A percentile compares a stretch with the other conserved stretches of the same genome.
Evolutionary conservation across 78 protist genomes (phyloP).

Genomic region (Diacronema lutheri): DNA sequence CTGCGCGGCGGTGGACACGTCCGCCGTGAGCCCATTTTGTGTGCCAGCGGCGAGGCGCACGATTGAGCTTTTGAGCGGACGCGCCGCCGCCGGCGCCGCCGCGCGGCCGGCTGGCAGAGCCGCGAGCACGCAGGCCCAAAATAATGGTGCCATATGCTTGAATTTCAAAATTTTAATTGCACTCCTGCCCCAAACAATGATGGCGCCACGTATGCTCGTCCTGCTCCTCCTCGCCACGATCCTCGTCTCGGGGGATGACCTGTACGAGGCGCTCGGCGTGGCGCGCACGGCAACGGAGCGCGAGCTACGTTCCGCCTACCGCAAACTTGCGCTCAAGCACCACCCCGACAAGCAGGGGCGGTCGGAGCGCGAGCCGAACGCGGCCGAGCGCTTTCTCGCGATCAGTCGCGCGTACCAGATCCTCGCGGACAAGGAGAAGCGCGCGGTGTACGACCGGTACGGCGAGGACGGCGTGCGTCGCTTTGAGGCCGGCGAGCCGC

Average conservation of each 20-base stretch:
- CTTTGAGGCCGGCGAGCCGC: neutral
- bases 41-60: too few species aligned
- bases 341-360: slow-evolving; percentile 84
- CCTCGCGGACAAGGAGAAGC: slow-evolving; percentile 74
- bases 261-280: slow-evolving; percentile 51
- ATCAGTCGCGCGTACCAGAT: slow-evolving; percentile 86
- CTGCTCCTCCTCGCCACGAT: too few species aligned
- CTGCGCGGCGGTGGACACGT: too few species aligned
- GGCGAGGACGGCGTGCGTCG: slow-evolving; percentile 81
- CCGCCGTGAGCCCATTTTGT: too few species aligned
- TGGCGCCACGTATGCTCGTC: too few species aligned
- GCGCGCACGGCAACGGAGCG: slow-evolving; percentile 11
- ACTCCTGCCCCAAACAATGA: too few species aligned
- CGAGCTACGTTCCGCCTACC: slow-evolving; percentile 40
- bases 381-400: slow-evolving; percentile 12
- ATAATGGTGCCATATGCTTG: too few species aligned
- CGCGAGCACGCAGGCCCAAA: too few species aligned
- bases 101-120: too few species aligned
- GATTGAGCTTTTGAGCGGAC: too few species aligned
- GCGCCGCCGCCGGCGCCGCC: too few species aligned
- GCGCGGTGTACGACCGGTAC: slow-evolving; percentile 79
- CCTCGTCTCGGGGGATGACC: neutral
- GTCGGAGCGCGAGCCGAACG: slow-evolving; percentile 5
- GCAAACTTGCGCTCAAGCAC: slow-evolving; percentile 81
- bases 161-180: too few species aligned